phyloP scores from a whole-genome alignment of 176 grass and related monocot genomes.

The Ananas comosus region DNA sequence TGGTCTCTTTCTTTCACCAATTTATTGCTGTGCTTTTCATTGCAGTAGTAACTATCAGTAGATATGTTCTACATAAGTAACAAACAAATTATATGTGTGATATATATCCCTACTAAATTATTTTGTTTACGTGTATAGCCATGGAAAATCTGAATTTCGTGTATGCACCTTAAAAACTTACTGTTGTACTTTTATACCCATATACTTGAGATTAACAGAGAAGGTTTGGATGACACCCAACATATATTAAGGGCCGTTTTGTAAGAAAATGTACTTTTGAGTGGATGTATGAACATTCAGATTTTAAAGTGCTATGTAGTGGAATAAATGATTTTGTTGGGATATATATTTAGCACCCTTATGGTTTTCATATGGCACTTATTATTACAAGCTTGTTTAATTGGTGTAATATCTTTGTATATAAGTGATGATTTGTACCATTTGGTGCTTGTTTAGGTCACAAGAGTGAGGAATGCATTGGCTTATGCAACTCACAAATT shows the following conservation, averaged over 20 bases:
- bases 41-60: no score
- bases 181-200: neutral
- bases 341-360: neutral
- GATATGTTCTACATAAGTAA: no score
- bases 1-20: conserved; percentile 21
- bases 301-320: no score
- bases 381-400: neutral
- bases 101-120: neutral
- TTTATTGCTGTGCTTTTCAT: conserved; percentile 1
- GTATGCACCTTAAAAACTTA: no score
- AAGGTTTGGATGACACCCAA: no score
- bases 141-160: no score
- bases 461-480: conserved; percentile 95
- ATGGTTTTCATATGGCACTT: conserved; percentile 16
- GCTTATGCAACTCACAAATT: conserved; percentile 88
- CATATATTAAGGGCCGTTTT: no score
- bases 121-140: neutral
- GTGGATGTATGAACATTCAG: no score
- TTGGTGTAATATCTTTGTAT: neutral
- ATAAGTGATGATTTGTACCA: conserved; percentile 4
- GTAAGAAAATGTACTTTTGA: no score
- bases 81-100: no score
- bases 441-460: conserved; percentile 50
- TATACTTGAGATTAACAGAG: neutral
- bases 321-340: no score